Percentiles rank a stretch among this genome's conserved stretches.
Evolutionary conservation across 495 filamentous ascomycete genomes (phyloP).

Genomic region (Sporormia fimetaria): DNA sequence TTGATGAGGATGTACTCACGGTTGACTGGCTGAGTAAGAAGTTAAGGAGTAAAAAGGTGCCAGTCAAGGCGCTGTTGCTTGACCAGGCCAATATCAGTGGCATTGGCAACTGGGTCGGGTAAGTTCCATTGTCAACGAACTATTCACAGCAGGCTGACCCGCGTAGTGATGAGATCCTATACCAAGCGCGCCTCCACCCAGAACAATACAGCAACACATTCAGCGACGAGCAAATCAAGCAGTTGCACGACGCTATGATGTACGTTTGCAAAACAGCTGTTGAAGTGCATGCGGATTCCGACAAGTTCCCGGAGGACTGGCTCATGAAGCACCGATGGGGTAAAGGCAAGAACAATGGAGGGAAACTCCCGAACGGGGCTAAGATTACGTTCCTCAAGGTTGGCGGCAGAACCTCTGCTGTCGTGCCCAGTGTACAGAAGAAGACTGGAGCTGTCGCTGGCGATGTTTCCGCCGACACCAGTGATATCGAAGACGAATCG

Average conservation of each 20-base stretch:
- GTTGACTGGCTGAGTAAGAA: conserved; percentile 58
- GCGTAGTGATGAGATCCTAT: conserved; percentile 67
- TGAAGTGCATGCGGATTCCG: conserved; percentile 66
- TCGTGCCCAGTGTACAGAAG: conserved; percentile 76
- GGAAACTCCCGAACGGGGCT: conserved; percentile 66
- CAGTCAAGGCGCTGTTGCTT: conserved; percentile 74
- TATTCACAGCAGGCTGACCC: conserved; percentile 7
- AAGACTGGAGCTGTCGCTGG: conserved; percentile 49
- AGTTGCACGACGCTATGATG: conserved; percentile 60
- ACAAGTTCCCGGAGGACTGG: conserved; percentile 75
- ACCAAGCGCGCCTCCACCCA: conserved; percentile 76
- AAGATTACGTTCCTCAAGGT: conserved; percentile 76
- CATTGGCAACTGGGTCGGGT: conserved; percentile 94
- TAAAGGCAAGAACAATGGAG: conserved; percentile 71
- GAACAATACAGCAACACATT: conserved; percentile 86
- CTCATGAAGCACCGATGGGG: conserved; percentile 85
- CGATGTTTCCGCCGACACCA: conserved; percentile 25
- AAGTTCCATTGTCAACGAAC: conserved; percentile 22
- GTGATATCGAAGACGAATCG: conserved; percentile 12
- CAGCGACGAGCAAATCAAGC: conserved; percentile 54
- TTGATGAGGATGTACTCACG: conserved; percentile 66
- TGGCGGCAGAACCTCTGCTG: conserved; percentile 77
- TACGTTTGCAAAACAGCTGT: conserved; percentile 71
- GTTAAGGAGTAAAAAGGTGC: conserved; percentile 61
- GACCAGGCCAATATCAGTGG: conserved; percentile 87